phyloP scores from a whole-genome alignment of 176 grass and related monocot species.

The Oropetium thomaeum region DNA sequence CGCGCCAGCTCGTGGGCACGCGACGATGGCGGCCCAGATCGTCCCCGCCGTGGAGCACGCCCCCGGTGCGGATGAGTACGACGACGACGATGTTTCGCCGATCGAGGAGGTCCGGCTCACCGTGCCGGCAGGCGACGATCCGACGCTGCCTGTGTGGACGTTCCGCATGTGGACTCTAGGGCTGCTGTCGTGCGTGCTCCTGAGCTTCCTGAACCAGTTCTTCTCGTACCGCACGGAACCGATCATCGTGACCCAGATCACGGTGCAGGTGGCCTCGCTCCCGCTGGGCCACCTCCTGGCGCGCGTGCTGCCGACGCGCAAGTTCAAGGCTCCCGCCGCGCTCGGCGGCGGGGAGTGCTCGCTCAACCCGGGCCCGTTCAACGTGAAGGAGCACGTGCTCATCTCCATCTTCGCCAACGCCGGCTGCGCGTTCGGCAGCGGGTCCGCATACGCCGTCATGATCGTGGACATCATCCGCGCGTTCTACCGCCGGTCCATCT shows the following conservation, averaged over 20 bases:
- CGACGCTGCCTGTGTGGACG: constrained; percentile 68
- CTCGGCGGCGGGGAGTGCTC: constrained; percentile 31
- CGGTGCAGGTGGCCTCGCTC: constrained; percentile 51
- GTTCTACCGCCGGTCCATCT: constrained; percentile 56
- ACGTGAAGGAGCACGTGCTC: constrained; percentile 73
- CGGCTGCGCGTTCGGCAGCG: constrained; percentile 70
- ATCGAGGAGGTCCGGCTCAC: constrained; percentile 77
- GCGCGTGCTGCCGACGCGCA: constrained; percentile 32
- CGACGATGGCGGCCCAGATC: constrained; percentile 11
- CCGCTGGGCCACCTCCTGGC: constrained; percentile 59
- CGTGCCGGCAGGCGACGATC: constrained; percentile 50
- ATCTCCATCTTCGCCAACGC: constrained; percentile 73
- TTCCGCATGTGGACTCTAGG: constrained; percentile 74
- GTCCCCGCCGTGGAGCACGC: background rate
- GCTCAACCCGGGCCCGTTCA: constrained; percentile 74
- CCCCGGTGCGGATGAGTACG: background rate
- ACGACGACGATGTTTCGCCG: constrained; percentile 39
- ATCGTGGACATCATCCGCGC: constrained; percentile 66
- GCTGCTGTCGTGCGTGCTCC: constrained; percentile 35
- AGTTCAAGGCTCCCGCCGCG: constrained; percentile 10
- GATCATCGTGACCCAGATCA: constrained; percentile 42
- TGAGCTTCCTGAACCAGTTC: constrained; percentile 70
- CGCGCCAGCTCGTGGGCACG: too few species aligned
- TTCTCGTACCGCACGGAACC: constrained; percentile 69
- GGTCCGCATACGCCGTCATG: constrained; percentile 50